Percentiles rank a stretch among this genome's conserved stretches.
Evolutionary conservation across 2,329 filamentous ascomycete genomes (phyloP).

Genomic region (Calonectria ilicicola): DNA sequence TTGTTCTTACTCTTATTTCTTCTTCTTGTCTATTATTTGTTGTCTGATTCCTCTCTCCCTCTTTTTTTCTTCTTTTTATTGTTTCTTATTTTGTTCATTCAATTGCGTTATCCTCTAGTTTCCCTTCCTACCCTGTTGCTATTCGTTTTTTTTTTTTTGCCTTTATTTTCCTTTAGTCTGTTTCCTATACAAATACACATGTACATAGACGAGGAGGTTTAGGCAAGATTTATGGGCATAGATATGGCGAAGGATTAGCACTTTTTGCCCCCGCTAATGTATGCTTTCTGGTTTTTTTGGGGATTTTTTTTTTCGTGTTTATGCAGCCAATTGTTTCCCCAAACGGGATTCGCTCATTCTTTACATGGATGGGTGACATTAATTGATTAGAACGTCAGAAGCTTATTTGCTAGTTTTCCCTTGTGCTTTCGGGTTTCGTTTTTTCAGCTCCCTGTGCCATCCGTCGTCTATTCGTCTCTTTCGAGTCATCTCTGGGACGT

Average conservation of each 20-base stretch:
- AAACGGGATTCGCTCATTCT: not conserved
- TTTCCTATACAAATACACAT: slow-evolving; percentile 5
- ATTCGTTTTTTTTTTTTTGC: not conserved
- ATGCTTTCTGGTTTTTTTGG: not conserved
- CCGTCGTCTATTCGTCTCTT: not conserved
- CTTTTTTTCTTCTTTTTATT: not conserved
- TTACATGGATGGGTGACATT: not conserved
- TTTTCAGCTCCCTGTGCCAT: not conserved
- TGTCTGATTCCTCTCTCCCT: not conserved
- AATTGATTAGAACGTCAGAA: not conserved
- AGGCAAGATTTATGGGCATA: not conserved
- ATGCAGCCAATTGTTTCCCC: not conserved
- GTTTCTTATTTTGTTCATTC: slow-evolving; percentile 3
- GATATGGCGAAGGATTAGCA: not conserved
- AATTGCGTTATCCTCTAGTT: not conserved
- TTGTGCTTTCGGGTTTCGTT: not conserved
- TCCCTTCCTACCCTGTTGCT: too few relatives aligned
- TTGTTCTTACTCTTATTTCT: not conserved
- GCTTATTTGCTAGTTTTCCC: not conserved
- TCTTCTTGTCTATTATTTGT: slow-evolving; percentile 10
- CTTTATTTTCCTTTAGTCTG: not conserved
- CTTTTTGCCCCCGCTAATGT: not conserved
- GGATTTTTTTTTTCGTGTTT: not conserved
- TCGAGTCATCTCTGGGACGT: slow-evolving; percentile 1
- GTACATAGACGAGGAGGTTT: slow-evolving; percentile 27